phyloP scores from a whole-genome alignment of 2,329 filamentous ascomycete species.

The Colletotrichum eremochloae region DNA sequence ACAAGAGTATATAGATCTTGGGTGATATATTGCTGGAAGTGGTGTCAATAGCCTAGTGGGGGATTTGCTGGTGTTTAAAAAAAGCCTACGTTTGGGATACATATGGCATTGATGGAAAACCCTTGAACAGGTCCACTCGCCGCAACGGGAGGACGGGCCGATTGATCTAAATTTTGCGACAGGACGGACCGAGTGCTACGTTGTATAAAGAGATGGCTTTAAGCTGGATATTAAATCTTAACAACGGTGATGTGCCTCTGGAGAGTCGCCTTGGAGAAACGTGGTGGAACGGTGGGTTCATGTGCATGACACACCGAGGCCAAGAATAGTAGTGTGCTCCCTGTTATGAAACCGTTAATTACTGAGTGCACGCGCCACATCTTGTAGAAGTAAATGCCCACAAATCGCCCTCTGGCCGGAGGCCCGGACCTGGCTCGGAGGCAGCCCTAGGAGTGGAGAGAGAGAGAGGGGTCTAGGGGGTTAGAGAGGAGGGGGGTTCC shows the following conservation, averaged over 20 bases:
- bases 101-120: too few species aligned
- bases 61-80: too few species aligned
- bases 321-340: neutral
- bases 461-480: neutral
- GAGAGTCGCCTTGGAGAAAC: neutral
- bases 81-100: too few species aligned
- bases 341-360: neutral
- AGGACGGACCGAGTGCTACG: neutral
- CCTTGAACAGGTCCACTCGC: neutral
- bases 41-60: too few species aligned
- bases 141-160: neutral
- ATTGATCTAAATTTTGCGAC: too few species aligned
- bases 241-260: neutral
- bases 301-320: neutral
- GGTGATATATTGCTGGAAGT: too few species aligned
- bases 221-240: neutral
- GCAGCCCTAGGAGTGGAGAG: conserved; percentile 23
- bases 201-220: neutral
- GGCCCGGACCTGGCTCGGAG: conserved; percentile 12
- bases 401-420: neutral
- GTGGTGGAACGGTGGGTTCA: neutral
- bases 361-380: neutral
- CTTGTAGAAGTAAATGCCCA: neutral
- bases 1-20: too few species aligned
- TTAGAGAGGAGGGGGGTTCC: neutral